Conservation (phyloP, 108 stramenopile genomes). For the Stephanodiscus minutulus region DNA sequence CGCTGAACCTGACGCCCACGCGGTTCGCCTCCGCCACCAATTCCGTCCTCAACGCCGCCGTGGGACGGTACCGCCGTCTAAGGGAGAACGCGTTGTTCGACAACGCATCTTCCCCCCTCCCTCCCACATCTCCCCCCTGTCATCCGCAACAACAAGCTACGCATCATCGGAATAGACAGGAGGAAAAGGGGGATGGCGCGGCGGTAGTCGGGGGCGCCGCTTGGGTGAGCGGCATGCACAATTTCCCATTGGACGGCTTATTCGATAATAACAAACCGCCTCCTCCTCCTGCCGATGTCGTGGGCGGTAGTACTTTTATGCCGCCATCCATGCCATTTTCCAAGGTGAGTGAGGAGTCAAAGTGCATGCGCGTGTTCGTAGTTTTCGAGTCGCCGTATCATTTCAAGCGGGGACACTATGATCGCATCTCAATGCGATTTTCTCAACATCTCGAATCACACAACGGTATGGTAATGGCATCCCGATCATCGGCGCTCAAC, state of each 20-base stretch:
- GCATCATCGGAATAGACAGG: background rate
- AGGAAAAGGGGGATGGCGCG: background rate
- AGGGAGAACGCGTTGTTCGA: conserved; percentile 14
- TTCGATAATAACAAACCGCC: background rate
- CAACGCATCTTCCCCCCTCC: conserved; percentile 13
- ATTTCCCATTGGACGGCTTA: conserved; percentile 24
- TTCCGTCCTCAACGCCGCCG: conserved; percentile 32
- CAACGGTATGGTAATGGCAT: background rate
- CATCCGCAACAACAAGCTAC: background rate
- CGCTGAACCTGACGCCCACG: conserved; percentile 4
- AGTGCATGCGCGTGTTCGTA: background rate
- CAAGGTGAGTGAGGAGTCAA: background rate
- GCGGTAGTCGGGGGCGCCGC: conserved; percentile 36
- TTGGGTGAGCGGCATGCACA: conserved; percentile 28
- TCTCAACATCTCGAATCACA: background rate
- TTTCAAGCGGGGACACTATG: background rate
- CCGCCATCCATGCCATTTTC: background rate
- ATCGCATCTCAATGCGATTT: background rate
- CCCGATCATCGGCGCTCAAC: background rate
- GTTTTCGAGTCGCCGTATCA: background rate
- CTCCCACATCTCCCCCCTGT: conserved; percentile 10
- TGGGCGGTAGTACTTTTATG: background rate
- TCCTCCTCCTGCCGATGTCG: conserved; percentile 1
- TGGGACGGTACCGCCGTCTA: conserved; percentile 37
- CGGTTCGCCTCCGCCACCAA: conserved; percentile 17